phyloP scores from a whole-genome alignment of 177 flowering plant species.

The Vitis hybrid region DNA sequence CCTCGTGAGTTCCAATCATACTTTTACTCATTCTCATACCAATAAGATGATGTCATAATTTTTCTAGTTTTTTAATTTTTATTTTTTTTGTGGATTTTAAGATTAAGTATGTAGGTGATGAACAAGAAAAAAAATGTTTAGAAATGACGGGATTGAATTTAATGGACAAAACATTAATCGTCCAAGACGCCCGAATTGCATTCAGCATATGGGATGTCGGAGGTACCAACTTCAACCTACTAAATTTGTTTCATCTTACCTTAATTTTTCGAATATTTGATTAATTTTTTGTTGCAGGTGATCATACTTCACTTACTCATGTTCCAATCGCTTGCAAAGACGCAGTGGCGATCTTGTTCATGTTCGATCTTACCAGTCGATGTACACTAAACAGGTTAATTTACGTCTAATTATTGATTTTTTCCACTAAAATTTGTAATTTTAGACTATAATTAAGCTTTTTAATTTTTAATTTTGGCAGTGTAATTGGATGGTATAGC shows the following conservation, averaged over 20 bases:
- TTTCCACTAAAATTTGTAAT: neutral
- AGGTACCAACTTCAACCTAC: slow-evolving; percentile 39
- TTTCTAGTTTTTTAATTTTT: neutral
- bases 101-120: slow-evolving; percentile 86
- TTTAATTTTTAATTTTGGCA: slow-evolving; percentile 27
- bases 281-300: slow-evolving; percentile 49
- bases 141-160: slow-evolving; percentile 75
- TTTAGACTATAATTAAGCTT: neutral
- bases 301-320: slow-evolving; percentile 49
- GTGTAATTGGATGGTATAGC: slow-evolving; percentile 81
- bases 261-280: neutral
- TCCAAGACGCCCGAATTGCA: slow-evolving; percentile 74
- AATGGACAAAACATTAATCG: slow-evolving; percentile 62
- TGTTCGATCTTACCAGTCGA: slow-evolving; percentile 89
- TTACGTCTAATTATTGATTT: neutral
- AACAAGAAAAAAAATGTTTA: slow-evolving; percentile 50
- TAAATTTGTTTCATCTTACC: too few species aligned
- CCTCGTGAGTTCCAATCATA: slow-evolving; percentile 43
- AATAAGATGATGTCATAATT: neutral
- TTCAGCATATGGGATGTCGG: slow-evolving; percentile 91
- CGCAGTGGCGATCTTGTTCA: slow-evolving; percentile 72
- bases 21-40: neutral
- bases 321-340: slow-evolving; percentile 84
- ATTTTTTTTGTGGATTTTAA: slow-evolving; percentile 20
- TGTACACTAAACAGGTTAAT: slow-evolving; percentile 71